Evolutionary conservation across 371 early-diverging fungal species (phyloP).

Genomic region (Vairimorpha ceranae): DNA sequence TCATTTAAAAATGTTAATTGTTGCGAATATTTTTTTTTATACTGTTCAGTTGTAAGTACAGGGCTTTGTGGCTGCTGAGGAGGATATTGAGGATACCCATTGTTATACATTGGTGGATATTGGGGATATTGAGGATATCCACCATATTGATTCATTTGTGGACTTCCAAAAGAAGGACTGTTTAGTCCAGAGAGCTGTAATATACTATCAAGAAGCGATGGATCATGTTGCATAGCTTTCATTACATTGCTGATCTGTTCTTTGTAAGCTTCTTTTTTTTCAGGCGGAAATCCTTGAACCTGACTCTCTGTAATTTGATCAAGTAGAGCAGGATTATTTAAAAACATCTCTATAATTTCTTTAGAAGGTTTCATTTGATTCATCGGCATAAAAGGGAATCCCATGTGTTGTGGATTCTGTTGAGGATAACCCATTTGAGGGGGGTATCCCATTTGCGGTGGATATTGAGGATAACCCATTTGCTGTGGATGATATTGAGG

Average conservation of each 20-base stretch:
- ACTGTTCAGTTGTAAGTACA: not conserved
- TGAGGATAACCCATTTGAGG: slow-evolving; percentile 8
- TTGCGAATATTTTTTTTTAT: slow-evolving; percentile 19
- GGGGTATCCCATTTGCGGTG: slow-evolving; percentile 10
- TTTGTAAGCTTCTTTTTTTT: slow-evolving; percentile 46
- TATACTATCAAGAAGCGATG: slow-evolving; percentile 17
- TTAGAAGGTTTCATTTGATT: not conserved
- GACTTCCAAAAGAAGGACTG: not conserved
- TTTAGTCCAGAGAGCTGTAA: slow-evolving; percentile 2
- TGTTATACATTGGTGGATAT: not conserved
- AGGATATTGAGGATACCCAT: too few species aligned
- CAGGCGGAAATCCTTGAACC: slow-evolving; percentile 18
- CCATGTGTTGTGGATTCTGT: not conserved
- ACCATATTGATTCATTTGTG: not conserved
- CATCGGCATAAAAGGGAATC: not conserved
- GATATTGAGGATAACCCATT: not conserved
- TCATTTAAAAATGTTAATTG: slow-evolving; percentile 38
- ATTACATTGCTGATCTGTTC: slow-evolving; percentile 8
- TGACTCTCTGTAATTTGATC: slow-evolving; percentile 22
- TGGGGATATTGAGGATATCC: slow-evolving; percentile 8
- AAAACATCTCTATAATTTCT: slow-evolving; percentile 31
- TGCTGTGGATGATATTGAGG: not conserved
- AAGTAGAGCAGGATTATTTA: slow-evolving; percentile 43
- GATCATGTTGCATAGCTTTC: slow-evolving; percentile 44
- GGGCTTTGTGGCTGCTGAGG: not conserved